These are phyloP conservation scores for Boletus bicolor DNA, from an alignment of 768 basidiomycete genomes.

Conservation along the genomic window DNA sequence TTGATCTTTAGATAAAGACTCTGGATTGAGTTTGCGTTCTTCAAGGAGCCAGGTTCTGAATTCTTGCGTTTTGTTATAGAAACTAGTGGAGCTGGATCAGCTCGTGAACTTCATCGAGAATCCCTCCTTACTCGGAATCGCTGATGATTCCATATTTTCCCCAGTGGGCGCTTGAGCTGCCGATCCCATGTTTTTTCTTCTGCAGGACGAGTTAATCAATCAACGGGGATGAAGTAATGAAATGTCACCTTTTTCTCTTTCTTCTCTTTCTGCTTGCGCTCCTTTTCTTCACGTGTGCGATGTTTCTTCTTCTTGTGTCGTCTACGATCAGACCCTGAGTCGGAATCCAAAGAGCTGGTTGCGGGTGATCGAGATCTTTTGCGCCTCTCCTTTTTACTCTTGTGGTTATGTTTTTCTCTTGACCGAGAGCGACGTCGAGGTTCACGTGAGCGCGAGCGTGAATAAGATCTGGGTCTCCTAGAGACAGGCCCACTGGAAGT, in stretches of 20 bases:
- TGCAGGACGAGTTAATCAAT: slow-evolving; percentile 33
- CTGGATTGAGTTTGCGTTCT: slow-evolving; percentile 88
- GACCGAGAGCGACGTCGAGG: slow-evolving; percentile 35
- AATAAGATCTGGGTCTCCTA: slow-evolving; percentile 17
- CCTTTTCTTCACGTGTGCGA: slow-evolving; percentile 45
- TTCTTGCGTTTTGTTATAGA: slow-evolving; percentile 80
- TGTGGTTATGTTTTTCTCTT: slow-evolving; percentile 24
- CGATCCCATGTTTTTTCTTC: slow-evolving; percentile 53
- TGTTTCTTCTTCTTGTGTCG: slow-evolving; percentile 45
- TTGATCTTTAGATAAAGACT: slow-evolving; percentile 81
- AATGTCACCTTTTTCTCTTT: slow-evolving; percentile 63
- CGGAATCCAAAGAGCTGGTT: slow-evolving; percentile 40
- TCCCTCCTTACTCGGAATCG: slow-evolving; percentile 68
- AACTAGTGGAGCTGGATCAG: slow-evolving; percentile 42
- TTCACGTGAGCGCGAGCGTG: slow-evolving; percentile 29
- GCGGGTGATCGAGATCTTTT: slow-evolving; percentile 36
- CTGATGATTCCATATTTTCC: slow-evolving; percentile 87
- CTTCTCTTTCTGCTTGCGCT: slow-evolving; percentile 60
- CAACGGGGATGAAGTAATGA: neutral
- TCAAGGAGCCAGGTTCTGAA: slow-evolving; percentile 93
- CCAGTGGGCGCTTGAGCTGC: slow-evolving; percentile 60
- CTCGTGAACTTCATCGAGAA: neutral
- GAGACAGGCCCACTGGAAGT: slow-evolving; percentile 17
- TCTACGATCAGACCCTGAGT: slow-evolving; percentile 32
- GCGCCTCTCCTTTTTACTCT: slow-evolving; percentile 28